These are phyloP conservation scores for Aspergillus eucalypticola DNA, from an alignment of 2,329 filamentous ascomycete genomes.

Conservation along the genomic window DNA sequence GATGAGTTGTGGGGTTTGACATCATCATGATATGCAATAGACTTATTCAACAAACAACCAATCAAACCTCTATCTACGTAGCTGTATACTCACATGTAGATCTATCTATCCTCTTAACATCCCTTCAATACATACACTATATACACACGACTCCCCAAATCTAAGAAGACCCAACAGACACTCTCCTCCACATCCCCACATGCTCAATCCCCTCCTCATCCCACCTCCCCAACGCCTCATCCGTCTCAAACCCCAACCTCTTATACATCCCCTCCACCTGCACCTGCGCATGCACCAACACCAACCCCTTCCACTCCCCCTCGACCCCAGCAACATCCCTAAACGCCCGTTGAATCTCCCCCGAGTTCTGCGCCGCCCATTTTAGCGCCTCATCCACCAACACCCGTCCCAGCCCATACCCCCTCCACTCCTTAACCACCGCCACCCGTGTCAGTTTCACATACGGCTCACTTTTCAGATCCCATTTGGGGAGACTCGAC, in stretches of 20 bases:
- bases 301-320: constrained; percentile 68
- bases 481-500: neutral
- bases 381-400: constrained; percentile 67
- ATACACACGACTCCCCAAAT: neutral
- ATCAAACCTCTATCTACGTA: neutral
- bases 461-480: constrained; percentile 67
- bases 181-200: constrained; percentile 74
- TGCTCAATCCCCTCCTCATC: constrained; percentile 81
- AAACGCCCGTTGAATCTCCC: constrained; percentile 42
- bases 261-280: constrained; percentile 65
- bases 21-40: neutral
- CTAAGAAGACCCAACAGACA: constrained; percentile 20
- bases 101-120: no score
- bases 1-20: no score
- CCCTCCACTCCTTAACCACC: constrained; percentile 65
- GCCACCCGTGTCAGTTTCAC: constrained; percentile 80
- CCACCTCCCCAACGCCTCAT: constrained; percentile 75
- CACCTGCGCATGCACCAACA: constrained; percentile 78
- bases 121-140: neutral
- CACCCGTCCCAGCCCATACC: constrained; percentile 63
- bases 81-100: neutral
- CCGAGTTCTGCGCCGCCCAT: constrained; percentile 67
- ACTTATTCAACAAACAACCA: neutral
- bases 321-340: constrained; percentile 33
- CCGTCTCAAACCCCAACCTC: constrained; percentile 70